Conservation (phyloP, 1,284 basidiomycete genomes). For the Ganoderma leucocontextum region DNA sequence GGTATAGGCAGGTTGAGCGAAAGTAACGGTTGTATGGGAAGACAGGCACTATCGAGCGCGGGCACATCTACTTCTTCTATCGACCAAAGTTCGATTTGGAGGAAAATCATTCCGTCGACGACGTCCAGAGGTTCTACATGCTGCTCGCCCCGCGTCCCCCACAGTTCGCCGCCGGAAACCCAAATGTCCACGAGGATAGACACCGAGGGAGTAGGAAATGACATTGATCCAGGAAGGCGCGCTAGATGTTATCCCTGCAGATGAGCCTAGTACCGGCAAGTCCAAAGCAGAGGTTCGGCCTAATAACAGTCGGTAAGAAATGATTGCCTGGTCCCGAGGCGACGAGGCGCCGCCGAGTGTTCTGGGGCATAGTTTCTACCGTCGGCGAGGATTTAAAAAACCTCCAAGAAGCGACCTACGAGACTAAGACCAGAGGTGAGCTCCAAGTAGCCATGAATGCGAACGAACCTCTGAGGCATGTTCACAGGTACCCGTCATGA, state of each 20-base stretch:
- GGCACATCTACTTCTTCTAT: slow-evolving; percentile 75
- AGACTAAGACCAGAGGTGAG: slow-evolving; percentile 70
- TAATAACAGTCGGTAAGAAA: slow-evolving; percentile 71
- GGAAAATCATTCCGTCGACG: slow-evolving; percentile 63
- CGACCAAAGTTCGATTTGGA: slow-evolving; percentile 67
- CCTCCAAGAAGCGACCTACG: slow-evolving; percentile 62
- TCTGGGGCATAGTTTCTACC: slow-evolving; percentile 63
- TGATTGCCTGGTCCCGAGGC: slow-evolving; percentile 61
- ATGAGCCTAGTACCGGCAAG: slow-evolving; percentile 45
- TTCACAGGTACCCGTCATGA: slow-evolving; percentile 58
- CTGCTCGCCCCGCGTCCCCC: slow-evolving; percentile 64
- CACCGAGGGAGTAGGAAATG: slow-evolving; percentile 48
- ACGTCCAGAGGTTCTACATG: slow-evolving; percentile 69
- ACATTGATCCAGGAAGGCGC: slow-evolving; percentile 51
- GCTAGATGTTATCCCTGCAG: slow-evolving; percentile 54
- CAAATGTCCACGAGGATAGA: slow-evolving; percentile 26
- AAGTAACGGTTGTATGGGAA: too few relatives aligned
- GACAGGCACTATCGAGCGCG: slow-evolving; percentile 59
- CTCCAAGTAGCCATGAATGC: background rate
- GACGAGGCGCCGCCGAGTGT: slow-evolving; percentile 50
- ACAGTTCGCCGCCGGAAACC: slow-evolving; percentile 43
- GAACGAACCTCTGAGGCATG: background rate
- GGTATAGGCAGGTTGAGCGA: too few relatives aligned
- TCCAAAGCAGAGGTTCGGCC: slow-evolving; percentile 56
- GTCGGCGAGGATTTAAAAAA: slow-evolving; percentile 60